Evolutionary conservation across 2,329 filamentous ascomycete species (phyloP), one percentile per base, ranked within the genome.

Genomic region (Aureobasidium sp.): DNA sequence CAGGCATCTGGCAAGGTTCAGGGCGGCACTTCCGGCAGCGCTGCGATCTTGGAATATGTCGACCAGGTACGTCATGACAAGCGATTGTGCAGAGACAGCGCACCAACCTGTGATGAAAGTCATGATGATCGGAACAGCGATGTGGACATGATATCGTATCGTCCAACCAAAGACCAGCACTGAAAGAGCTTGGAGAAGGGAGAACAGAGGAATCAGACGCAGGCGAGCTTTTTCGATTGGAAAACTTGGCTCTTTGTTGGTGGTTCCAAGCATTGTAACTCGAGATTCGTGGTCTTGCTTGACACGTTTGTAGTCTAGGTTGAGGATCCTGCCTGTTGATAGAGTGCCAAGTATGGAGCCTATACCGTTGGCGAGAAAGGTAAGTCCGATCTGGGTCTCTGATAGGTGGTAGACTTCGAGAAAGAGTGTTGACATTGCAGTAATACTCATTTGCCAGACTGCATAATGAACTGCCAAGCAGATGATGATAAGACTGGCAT

Each of bases 371-470:
- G 81, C 79, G 2, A 85, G 77, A 62, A 83, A 84, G 0, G 78
- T 78, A 2, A 82, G 69, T 0, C 80, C 80, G 15, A 80, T 77
- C 45, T 81, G 72, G 4, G 74, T 76, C 61, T 78, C 77, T 5
- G 61, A 68, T 1, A 81, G 70, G 8, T 71, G 71, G 62, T 83
- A 83, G 4, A 65, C 67, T 0, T 66, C 63, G 37, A 77, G 66
- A 65, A 83, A 81, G 0, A 83, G 72, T 0, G 75, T 75, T 0
- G 81, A 80, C 74, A 81, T 79, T 39, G 77, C 77, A 0, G 81
- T 81, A 62, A 82, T 81, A 65, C 75, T 78, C 78, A 83, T 82
- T 61, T 82, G 79, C 78, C 79, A 83, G 8, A 81, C 77, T 0
- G 79, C 74, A 62, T 83, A 83, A 21, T 41, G 39, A 16, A 41